phyloP scores from a whole-genome alignment of 495 filamentous ascomycete species.

The Chaetomium cochliodes region DNA sequence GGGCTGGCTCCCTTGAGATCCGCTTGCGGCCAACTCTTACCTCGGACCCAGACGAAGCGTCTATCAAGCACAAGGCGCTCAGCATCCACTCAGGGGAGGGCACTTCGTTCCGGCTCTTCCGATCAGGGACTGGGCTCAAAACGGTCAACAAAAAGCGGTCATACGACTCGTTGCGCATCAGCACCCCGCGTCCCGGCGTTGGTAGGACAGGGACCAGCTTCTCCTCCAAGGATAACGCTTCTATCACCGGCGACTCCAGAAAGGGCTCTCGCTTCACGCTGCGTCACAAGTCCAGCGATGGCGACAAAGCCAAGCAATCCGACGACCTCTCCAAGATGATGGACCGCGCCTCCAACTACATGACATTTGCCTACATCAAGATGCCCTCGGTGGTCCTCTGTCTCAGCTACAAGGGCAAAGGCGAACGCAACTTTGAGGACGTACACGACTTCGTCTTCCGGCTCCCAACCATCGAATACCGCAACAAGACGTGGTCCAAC shows the following conservation, averaged over 20 bases:
- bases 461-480: constrained; percentile 88
- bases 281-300: constrained; percentile 38
- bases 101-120: constrained; percentile 57
- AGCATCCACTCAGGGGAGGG: constrained; percentile 50
- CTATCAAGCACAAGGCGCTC: constrained; percentile 50
- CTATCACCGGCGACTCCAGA: constrained; percentile 50
- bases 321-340: constrained; percentile 99
- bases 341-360: constrained; percentile 88
- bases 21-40: constrained; percentile 75
- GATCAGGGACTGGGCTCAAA: constrained; percentile 41
- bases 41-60: constrained; percentile 51
- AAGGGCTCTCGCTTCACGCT: constrained; percentile 48
- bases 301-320: constrained; percentile 55
- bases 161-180: constrained; percentile 60
- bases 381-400: constrained; percentile 93
- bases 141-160: constrained; percentile 61
- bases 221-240: constrained; percentile 44
- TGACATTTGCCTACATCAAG: constrained; percentile 94
- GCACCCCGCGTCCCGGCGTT: constrained; percentile 47
- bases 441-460: constrained; percentile 97
- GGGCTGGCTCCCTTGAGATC: constrained; percentile 69
- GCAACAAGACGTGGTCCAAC: constrained; percentile 99
- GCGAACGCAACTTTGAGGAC: constrained; percentile 91
- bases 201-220: constrained; percentile 53
- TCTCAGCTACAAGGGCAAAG: constrained; percentile 94